Evolutionary conservation across 2,329 filamentous ascomycete species (phyloP).

Genomic region (Diaporthe sp.): DNA sequence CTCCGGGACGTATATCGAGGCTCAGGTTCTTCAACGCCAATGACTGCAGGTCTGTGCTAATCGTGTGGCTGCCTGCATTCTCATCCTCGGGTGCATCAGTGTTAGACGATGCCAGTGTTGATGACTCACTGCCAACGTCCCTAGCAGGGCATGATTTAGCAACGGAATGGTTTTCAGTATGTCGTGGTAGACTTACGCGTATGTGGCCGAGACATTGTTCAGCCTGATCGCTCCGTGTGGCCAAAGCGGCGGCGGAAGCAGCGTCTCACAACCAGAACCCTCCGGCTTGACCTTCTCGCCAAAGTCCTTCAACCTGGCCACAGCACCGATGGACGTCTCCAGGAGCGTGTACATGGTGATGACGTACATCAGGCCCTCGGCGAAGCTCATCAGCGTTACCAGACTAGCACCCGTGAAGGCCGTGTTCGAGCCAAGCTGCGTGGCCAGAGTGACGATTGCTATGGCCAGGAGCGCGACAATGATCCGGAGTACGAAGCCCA

Average conservation of each 20-base stretch:
- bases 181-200: not conserved
- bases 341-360: slow-evolving; percentile 27
- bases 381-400: slow-evolving; percentile 27
- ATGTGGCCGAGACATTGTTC: slow-evolving; percentile 11
- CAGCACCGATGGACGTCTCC: slow-evolving; percentile 32
- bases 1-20: slow-evolving; percentile 45
- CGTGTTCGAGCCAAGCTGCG: not conserved
- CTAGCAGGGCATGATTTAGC: not conserved
- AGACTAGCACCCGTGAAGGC: slow-evolving; percentile 24
- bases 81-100: not conserved
- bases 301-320: slow-evolving; percentile 15
- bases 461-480: slow-evolving; percentile 5
- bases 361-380: slow-evolving; percentile 21
- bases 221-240: not conserved
- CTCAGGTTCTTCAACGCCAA: slow-evolving; percentile 44
- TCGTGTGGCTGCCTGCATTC: not conserved
- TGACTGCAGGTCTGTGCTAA: not conserved
- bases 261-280: not conserved
- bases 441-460: not conserved
- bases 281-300: slow-evolving; percentile 24
- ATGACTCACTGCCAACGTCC: not conserved
- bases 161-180: not conserved
- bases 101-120: not conserved
- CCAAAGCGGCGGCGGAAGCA: not conserved
- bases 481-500: not conserved